phyloP scores from a whole-genome alignment of 2,329 filamentous ascomycete species.

The Orbilia oligospora region DNA sequence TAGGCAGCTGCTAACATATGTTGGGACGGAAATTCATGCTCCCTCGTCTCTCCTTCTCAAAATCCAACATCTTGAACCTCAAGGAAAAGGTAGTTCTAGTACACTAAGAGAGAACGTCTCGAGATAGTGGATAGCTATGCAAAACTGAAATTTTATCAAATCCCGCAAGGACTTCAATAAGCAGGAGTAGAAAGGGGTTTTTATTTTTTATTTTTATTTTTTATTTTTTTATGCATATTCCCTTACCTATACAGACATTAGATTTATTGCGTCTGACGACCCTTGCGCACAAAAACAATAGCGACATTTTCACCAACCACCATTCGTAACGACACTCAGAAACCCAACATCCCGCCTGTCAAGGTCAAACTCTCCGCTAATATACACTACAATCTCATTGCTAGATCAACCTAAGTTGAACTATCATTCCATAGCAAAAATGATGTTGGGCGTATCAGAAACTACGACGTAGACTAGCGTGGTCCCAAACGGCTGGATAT shows the following conservation, averaged over 20 bases:
- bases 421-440: not conserved
- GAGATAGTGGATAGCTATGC: not conserved
- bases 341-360: not conserved
- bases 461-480: not conserved
- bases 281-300: not conserved
- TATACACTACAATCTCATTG: not conserved
- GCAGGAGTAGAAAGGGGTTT: not conserved
- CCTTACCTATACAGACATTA: not conserved
- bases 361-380: not conserved
- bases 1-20: conserved; percentile 18
- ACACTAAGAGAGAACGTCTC: too few species aligned
- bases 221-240: too few species aligned
- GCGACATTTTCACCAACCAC: too few species aligned
- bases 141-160: too few species aligned
- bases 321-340: not conserved
- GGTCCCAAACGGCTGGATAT: not conserved
- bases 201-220: too few species aligned
- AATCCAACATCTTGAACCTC: conserved; percentile 3
- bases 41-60: not conserved
- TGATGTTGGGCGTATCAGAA: not conserved
- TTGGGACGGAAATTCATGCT: conserved; percentile 18
- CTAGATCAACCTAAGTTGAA: not conserved
- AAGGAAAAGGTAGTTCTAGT: too few species aligned
- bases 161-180: not conserved
- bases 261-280: not conserved